phyloP scores from a whole-genome alignment of 2,329 filamentous ascomycete genomes.

The Dactylellina parvicollis region DNA sequence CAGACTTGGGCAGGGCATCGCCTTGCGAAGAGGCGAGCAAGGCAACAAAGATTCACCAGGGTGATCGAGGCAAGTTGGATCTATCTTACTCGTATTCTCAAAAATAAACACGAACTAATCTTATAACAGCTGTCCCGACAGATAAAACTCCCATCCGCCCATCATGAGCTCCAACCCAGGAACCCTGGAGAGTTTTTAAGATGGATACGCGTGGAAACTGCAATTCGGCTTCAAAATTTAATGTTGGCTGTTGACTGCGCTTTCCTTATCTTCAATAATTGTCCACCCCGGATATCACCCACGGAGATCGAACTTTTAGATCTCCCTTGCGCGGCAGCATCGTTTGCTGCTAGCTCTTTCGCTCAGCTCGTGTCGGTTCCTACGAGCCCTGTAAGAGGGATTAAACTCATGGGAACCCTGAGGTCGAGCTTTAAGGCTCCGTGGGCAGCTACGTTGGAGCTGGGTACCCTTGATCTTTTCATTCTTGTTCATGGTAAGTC shows the following conservation, averaged over 20 bases:
- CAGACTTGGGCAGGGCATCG: slow-evolving; percentile 47
- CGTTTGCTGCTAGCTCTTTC: slow-evolving; percentile 29
- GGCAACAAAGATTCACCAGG: slow-evolving; percentile 33
- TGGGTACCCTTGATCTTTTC: slow-evolving; percentile 40
- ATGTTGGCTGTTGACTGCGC: slow-evolving; percentile 47
- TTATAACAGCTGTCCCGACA: slow-evolving; percentile 22
- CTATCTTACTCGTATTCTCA: background rate
- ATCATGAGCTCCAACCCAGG: slow-evolving; percentile 22
- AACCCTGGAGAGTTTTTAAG: slow-evolving; percentile 22
- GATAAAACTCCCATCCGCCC: slow-evolving; percentile 32
- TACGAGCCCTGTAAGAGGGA: slow-evolving; percentile 20
- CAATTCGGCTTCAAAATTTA: slow-evolving; percentile 40
- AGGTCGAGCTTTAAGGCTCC: slow-evolving; percentile 31
- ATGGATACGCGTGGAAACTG: slow-evolving; percentile 42
- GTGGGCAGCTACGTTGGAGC: slow-evolving; percentile 19
- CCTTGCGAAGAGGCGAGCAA: slow-evolving; percentile 37
- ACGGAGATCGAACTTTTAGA: slow-evolving; percentile 40
- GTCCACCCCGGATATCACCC: slow-evolving; percentile 20
- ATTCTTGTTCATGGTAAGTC: slow-evolving; percentile 42
- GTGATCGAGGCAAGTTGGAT: slow-evolving; percentile 22
- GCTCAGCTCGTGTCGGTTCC: slow-evolving; percentile 38
- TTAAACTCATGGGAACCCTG: slow-evolving; percentile 36
- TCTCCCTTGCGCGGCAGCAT: slow-evolving; percentile 28
- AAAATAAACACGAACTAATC: background rate
- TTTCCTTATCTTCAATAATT: slow-evolving; percentile 49